These are phyloP conservation scores for Apiospora rasikravindrae DNA, from an alignment of 2,329 filamentous ascomycete genomes.

Conservation along the genomic window DNA sequence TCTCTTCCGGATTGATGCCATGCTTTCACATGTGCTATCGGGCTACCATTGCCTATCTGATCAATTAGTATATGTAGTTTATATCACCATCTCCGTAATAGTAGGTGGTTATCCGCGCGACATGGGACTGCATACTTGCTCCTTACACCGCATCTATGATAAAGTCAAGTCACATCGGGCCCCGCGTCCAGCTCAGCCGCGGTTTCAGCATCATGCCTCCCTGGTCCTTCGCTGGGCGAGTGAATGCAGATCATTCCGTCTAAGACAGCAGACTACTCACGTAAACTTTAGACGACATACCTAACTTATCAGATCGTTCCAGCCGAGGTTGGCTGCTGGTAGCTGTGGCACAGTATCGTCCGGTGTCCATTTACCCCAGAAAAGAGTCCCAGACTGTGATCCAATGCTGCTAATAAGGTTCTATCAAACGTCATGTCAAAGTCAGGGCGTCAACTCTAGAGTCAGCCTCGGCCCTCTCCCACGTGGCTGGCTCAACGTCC, in stretches of 20 bases:
- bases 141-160: conserved; percentile 3
- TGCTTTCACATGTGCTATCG: not conserved
- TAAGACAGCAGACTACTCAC: not conserved
- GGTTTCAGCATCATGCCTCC: not conserved
- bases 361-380: not conserved
- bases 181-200: not conserved
- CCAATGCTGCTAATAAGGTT: not conserved
- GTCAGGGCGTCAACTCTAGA: not conserved
- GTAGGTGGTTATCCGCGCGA: not conserved
- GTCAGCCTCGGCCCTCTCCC: not conserved
- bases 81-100: not conserved
- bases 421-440: conserved; percentile 3
- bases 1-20: not conserved
- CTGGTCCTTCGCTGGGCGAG: not conserved
- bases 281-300: not conserved
- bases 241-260: not conserved
- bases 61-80: too few relatives aligned
- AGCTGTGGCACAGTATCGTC: not conserved
- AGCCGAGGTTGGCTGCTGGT: not conserved
- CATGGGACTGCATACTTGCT: not conserved
- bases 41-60: not conserved
- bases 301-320: not conserved
- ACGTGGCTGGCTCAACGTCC: conserved; percentile 2
- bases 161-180: not conserved
- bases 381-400: not conserved